Conservation (phyloP, 73 alveolate species). For the Paraurostyla sp. region DNA sequence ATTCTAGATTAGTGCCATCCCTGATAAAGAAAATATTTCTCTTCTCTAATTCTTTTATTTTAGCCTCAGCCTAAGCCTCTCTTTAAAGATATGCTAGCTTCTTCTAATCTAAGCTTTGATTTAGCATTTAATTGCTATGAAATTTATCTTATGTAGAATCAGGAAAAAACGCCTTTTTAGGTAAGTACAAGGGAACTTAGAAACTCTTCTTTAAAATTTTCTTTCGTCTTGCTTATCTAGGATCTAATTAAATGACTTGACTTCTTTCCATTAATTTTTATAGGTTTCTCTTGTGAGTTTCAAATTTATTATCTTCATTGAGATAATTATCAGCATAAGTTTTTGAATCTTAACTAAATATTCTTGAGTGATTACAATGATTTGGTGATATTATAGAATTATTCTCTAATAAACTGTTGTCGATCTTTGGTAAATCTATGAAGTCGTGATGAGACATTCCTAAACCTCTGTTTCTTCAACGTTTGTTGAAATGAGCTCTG, state of each 20-base stretch:
- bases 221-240: background rate
- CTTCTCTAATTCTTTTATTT: background rate
- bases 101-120: background rate
- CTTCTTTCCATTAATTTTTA: background rate
- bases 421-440: background rate
- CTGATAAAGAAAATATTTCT: background rate
- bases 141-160: background rate
- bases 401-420: background rate
- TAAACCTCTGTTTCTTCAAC: background rate
- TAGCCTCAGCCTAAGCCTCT: background rate
- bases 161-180: background rate
- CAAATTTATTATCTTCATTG: background rate
- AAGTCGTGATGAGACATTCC: conserved; percentile 36
- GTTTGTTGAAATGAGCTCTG: background rate
- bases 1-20: background rate
- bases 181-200: background rate
- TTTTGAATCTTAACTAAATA: background rate
- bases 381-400: background rate
- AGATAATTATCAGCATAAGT: background rate
- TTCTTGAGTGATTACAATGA: background rate
- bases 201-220: background rate
- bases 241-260: background rate
- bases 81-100: background rate
- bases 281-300: background rate
- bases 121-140: too few relatives aligned